Conservation (phyloP, 176 grass and related monocot genomes). For the Musa beccarii region DNA sequence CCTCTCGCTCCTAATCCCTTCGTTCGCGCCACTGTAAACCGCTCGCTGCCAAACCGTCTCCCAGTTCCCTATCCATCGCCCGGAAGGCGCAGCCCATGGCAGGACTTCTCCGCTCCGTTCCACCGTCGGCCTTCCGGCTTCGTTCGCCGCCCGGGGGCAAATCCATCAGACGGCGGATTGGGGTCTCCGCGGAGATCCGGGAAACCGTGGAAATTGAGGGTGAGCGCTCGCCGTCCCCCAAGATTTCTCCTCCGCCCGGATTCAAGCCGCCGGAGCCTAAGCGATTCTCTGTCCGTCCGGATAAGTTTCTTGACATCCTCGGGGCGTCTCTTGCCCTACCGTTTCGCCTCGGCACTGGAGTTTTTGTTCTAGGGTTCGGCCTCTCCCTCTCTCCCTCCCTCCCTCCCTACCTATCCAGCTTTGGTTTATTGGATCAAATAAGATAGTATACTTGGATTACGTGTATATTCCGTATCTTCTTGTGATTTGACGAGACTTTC, state of each 20-base stretch:
- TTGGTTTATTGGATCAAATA: too few relatives aligned
- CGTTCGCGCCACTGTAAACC: not conserved
- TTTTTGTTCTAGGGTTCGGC: conserved; percentile 54
- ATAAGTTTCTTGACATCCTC: conserved; percentile 47
- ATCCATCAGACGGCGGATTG: not conserved
- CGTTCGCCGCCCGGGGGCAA: not conserved
- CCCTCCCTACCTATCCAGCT: not conserved
- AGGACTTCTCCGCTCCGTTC: conserved; percentile 16
- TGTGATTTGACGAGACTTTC: not conserved
- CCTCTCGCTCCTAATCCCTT: not conserved
- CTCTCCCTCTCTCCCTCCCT: not conserved
- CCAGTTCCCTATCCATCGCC: not conserved
- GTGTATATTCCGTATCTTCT: not conserved
- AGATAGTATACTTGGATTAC: not conserved
- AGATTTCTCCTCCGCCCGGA: conserved; percentile 35
- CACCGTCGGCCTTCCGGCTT: not conserved
- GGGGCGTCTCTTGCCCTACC: conserved; percentile 63
- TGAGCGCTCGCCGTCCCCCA: not conserved
- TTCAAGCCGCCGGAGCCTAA: conserved; percentile 67
- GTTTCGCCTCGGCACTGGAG: conserved; percentile 70
- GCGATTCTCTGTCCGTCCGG: conserved; percentile 46
- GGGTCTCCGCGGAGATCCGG: conserved; percentile 27
- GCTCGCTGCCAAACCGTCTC: not conserved
- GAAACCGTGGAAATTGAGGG: conserved; percentile 15
- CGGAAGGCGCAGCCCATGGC: not conserved